A percentile compares a stretch with the other conserved stretches of the same genome.
These are phyloP conservation scores for Desmodesmus armatus DNA, from an alignment of 139 green algal species.

Conservation along the genomic window DNA sequence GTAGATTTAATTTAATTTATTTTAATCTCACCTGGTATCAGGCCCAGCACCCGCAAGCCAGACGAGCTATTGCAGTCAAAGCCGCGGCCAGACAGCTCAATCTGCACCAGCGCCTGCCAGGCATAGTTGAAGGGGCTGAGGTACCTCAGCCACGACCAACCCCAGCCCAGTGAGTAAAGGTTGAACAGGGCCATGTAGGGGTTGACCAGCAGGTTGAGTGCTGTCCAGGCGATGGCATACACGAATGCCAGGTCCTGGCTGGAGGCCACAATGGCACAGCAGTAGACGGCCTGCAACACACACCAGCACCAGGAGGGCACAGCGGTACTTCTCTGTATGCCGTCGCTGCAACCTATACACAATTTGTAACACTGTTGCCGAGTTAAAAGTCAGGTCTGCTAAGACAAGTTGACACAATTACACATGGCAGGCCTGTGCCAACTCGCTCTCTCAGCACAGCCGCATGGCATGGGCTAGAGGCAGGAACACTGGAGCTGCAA, in stretches of 20 bases:
- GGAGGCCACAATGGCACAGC: slow-evolving; percentile 44
- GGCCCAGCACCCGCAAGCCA: neutral
- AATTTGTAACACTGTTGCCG: too few relatives aligned
- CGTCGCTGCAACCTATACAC: neutral
- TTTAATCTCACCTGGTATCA: slow-evolving; percentile 17
- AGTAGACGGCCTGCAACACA: slow-evolving; percentile 48
- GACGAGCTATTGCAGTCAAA: slow-evolving; percentile 13
- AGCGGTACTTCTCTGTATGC: neutral
- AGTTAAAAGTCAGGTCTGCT: too few relatives aligned
- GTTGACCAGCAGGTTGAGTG: slow-evolving; percentile 68
- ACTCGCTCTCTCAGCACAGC: neutral
- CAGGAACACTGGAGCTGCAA: slow-evolving; percentile 24
- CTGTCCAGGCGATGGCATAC: slow-evolving; percentile 56
- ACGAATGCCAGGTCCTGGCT: slow-evolving; percentile 67
- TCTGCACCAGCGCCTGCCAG: slow-evolving; percentile 41
- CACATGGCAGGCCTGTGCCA: too few relatives aligned
- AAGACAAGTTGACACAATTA: neutral
- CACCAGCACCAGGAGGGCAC: neutral
- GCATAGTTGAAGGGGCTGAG: slow-evolving; percentile 65
- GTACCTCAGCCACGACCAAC: slow-evolving; percentile 51
- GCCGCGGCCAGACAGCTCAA: slow-evolving; percentile 11
- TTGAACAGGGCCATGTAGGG: slow-evolving; percentile 55
- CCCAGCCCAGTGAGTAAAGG: slow-evolving; percentile 17
- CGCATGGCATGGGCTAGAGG: neutral
- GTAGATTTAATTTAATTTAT: too few relatives aligned